These are phyloP conservation scores for Dothistroma pini DNA, from an alignment of 2,329 filamentous ascomycete genomes.

Conservation along the genomic window DNA sequence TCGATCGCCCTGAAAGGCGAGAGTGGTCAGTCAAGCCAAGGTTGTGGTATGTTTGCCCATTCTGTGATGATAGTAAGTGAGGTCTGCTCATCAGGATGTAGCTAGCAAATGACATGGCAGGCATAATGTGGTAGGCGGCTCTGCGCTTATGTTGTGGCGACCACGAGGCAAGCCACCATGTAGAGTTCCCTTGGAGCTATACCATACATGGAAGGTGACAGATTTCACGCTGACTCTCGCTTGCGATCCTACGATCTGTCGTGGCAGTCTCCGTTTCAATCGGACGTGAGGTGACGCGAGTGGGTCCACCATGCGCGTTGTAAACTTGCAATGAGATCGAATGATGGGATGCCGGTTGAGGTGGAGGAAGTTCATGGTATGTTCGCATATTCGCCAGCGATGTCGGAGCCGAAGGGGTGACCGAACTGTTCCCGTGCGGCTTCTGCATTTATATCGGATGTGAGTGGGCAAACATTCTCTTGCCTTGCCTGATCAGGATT, in stretches of 20 bases:
- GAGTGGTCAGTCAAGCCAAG: background rate
- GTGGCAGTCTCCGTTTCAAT: background rate
- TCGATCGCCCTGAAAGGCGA: background rate
- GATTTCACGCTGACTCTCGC: background rate
- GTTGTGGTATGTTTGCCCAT: background rate
- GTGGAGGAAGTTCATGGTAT: background rate
- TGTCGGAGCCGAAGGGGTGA: background rate
- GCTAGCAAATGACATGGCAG: background rate
- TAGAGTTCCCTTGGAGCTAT: background rate
- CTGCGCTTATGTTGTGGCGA: constrained; percentile 1
- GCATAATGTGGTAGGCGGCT: constrained; percentile 1
- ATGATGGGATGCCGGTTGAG: background rate
- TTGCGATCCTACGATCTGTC: background rate
- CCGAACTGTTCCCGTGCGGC: constrained; percentile 1
- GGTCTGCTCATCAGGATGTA: background rate
- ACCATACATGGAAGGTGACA: constrained; percentile 1
- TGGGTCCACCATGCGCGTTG: background rate
- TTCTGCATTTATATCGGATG: background rate
- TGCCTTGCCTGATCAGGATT: background rate
- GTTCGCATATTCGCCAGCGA: background rate
- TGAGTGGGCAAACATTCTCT: background rate
- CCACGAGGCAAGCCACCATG: background rate
- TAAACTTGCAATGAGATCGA: background rate
- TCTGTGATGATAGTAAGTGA: background rate
- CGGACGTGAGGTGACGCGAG: background rate